Conservation (phyloP, 176 grass and related monocot species). For the Pontederia crassipes region DNA sequence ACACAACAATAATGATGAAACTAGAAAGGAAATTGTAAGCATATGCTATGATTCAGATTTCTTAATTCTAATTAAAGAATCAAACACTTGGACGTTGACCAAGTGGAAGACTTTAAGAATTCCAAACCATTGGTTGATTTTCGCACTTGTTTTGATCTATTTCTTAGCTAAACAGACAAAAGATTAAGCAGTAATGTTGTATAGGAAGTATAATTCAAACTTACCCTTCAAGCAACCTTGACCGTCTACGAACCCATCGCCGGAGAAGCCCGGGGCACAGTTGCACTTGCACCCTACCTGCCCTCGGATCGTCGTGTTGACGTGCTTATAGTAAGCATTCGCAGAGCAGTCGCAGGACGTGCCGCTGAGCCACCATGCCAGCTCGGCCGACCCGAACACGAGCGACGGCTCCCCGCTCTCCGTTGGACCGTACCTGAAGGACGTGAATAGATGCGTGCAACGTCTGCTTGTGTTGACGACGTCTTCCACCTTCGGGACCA, state of each 20-base stretch:
- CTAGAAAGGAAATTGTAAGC: too few relatives aligned
- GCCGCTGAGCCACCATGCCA: constrained; percentile 7
- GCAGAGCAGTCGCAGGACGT: background rate
- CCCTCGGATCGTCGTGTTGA: background rate
- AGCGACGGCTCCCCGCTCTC: background rate
- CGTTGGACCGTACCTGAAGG: background rate
- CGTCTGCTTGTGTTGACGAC: background rate
- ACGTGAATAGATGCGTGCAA: background rate
- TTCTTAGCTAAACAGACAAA: too few relatives aligned
- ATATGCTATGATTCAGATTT: too few relatives aligned
- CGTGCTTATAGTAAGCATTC: background rate
- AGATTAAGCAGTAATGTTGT: too few relatives aligned
- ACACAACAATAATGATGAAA: too few relatives aligned
- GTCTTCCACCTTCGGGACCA: background rate
- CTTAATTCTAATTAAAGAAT: too few relatives aligned
- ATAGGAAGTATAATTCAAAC: too few relatives aligned
- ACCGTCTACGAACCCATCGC: constrained; percentile 10
- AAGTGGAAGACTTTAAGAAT: too few relatives aligned
- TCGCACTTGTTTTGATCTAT: too few relatives aligned
- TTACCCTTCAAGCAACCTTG: background rate
- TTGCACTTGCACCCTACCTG: background rate
- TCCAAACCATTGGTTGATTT: too few relatives aligned
- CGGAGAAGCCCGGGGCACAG: background rate
- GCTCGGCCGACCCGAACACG: background rate
- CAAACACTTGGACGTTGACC: too few relatives aligned